Evolutionary conservation across 2,329 filamentous ascomycete species (phyloP).

Genomic region (Hymenoscyphus albidus): DNA sequence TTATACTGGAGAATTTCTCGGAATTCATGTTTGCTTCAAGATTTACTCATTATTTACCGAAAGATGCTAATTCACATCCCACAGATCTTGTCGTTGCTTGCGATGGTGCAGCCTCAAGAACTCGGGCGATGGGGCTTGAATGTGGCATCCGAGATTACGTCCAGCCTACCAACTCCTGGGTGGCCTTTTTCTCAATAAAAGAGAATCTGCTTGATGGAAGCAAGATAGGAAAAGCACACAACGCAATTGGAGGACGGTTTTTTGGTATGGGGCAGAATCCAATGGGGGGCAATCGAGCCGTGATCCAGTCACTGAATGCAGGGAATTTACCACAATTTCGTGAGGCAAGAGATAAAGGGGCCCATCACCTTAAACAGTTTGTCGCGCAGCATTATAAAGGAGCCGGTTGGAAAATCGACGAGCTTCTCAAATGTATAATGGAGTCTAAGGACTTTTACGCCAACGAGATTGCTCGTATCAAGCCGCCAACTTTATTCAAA

Average conservation of each 20-base stretch:
- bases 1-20: too few relatives aligned
- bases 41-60: too few relatives aligned
- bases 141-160: constrained; percentile 7
- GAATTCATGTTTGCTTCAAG: too few relatives aligned
- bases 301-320: constrained; percentile 11
- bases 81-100: constrained; percentile 11
- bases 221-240: constrained; percentile 13
- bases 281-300: constrained; percentile 8
- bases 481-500: constrained; percentile 12
- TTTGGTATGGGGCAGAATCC: constrained; percentile 14
- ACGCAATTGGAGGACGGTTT: constrained; percentile 11
- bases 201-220: constrained; percentile 12
- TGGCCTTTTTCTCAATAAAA: constrained; percentile 14
- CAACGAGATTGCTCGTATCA: constrained; percentile 14
- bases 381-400: constrained; percentile 14
- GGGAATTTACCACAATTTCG: constrained; percentile 2
- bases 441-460: constrained; percentile 20
- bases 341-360: background rate
- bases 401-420: constrained; percentile 15
- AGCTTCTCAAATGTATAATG: constrained; percentile 14
- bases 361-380: constrained; percentile 12
- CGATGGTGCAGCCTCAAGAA: constrained; percentile 12
- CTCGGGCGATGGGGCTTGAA: constrained; percentile 8
- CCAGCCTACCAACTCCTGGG: constrained; percentile 8
- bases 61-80: too few relatives aligned